Evolutionary conservation across 2,329 filamentous ascomycete genomes (phyloP), one percentile per base, ranked within the genome.

Genomic region (Penicillium aurantiogriseum): DNA sequence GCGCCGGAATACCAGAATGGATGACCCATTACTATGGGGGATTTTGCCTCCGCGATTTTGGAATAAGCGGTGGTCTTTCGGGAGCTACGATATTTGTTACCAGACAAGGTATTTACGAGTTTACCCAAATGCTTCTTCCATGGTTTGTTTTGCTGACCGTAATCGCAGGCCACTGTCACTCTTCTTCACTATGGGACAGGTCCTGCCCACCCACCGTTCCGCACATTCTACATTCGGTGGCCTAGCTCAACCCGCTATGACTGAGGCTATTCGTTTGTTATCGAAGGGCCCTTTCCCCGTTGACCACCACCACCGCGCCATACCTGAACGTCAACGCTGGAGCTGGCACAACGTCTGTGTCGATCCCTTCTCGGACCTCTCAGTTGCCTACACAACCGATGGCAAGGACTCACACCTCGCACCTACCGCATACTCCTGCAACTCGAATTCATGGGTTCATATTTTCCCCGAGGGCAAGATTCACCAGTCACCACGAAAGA

Each of bases 401-500:
- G 72, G 71, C 2, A 66, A 74, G 21, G 77, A 77, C 58, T 70
- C 76, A 0, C 89, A 91, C 71, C 79, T 83, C 0, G 84, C 90
- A 0, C 91, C 92, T 1, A 87, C 91, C 2, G 83, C 86, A 47
- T 92, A 89, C 71, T 74, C 84, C 2, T 82, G 77, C 62, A 87
- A 91, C 67, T 85, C 85, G 45, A 83, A 90, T 73, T 85, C 86
- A 44, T 99, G 94, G 94, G 80, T 99, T 4, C 94, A 99, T 74
- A 88, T 97, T 54, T 97, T 97, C 74, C 94, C 94, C 13, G 94
- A 99, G 76, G 94, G 92, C 47, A 91, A 90, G 74, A 91, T 96
- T 45, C 92, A 97, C 75, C 94, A 99, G 77, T 87, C 91, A 64
- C 84, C 88, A 1, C 80, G 86, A 42, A 86, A 87, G 67, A 85